Percentiles rank a stretch among this genome's conserved stretches.
Evolutionary conservation across 345 rosid genomes (phyloP).

Genomic region (Lumnitzera racemosa): DNA sequence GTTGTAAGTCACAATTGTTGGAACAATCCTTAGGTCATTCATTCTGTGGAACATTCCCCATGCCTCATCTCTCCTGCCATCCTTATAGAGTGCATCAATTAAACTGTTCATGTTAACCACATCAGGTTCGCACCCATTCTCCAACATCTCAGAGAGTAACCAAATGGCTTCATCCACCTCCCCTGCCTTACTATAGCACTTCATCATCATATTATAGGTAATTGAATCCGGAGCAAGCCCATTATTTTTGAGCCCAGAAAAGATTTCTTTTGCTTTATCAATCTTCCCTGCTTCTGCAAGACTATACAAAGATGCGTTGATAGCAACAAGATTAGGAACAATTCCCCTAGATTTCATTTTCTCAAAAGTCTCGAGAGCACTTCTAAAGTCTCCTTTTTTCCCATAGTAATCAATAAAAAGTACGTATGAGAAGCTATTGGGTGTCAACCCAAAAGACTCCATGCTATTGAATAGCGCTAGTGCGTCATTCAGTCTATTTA

Average conservation of each 20-base stretch:
- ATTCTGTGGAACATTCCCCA: constrained; percentile 70
- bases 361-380: constrained; percentile 74
- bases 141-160: constrained; percentile 69
- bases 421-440: constrained; percentile 68
- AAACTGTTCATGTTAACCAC: constrained; percentile 73
- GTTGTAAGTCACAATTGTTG: constrained; percentile 82
- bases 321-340: constrained; percentile 77
- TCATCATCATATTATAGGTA: constrained; percentile 97
- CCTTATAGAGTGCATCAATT: constrained; percentile 73
- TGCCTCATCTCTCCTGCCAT: constrained; percentile 62
- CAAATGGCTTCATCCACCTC: constrained; percentile 67
- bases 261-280: constrained; percentile 65
- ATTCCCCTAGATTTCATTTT: constrained; percentile 68
- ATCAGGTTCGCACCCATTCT: constrained; percentile 60
- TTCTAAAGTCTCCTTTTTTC: constrained; percentile 51
- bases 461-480: constrained; percentile 42
- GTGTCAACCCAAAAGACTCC: constrained; percentile 57
- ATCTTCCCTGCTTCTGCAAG: constrained; percentile 63
- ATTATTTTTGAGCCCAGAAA: constrained; percentile 44
- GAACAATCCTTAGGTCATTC: constrained; percentile 64
- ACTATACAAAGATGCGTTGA: constrained; percentile 79
- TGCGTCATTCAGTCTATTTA: constrained; percentile 52
- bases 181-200: constrained; percentile 72
- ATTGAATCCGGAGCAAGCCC: constrained; percentile 77
- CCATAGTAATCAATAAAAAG: constrained; percentile 92